phyloP scores from a whole-genome alignment of 805 yeast genomes.

The Starmera caribaea region DNA sequence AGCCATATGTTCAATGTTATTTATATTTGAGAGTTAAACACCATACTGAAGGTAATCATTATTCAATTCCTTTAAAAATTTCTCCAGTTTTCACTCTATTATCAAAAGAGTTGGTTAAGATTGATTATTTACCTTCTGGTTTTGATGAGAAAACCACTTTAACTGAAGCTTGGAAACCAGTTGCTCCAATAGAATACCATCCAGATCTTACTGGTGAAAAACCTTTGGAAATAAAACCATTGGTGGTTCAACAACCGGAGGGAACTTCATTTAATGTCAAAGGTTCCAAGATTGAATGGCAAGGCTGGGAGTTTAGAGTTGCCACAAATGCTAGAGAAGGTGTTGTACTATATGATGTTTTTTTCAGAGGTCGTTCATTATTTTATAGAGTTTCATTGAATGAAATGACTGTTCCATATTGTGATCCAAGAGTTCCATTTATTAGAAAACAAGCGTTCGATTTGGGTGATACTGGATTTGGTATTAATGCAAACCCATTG shows the following conservation, averaged over 20 bases:
- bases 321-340: slow-evolving; percentile 72
- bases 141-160: slow-evolving; percentile 45
- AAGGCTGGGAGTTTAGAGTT: slow-evolving; percentile 75
- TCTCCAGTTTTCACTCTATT: slow-evolving; percentile 64
- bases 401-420: slow-evolving; percentile 86
- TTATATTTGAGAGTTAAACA: slow-evolving; percentile 66
- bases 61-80: slow-evolving; percentile 63
- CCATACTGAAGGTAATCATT: slow-evolving; percentile 57
- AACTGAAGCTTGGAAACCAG: slow-evolving; percentile 52
- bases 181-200: slow-evolving; percentile 60
- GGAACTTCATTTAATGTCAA: slow-evolving; percentile 62
- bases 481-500: slow-evolving; percentile 59
- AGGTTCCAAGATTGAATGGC: slow-evolving; percentile 63
- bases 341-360: slow-evolving; percentile 60
- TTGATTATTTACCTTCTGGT: slow-evolving; percentile 69
- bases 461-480: slow-evolving; percentile 80
- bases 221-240: slow-evolving; percentile 48
- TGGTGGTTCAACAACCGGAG: slow-evolving; percentile 64
- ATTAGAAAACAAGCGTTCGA: slow-evolving; percentile 85
- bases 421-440: slow-evolving; percentile 76
- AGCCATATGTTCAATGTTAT: slow-evolving; percentile 63
- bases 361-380: slow-evolving; percentile 67
- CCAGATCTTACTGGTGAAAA: slow-evolving; percentile 55
- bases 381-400: slow-evolving; percentile 65
- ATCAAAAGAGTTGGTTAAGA: slow-evolving; percentile 52